These are phyloP conservation scores for Arthrobotrys musiformis DNA, from an alignment of 2,329 filamentous ascomycete species.

Conservation along the genomic window DNA sequence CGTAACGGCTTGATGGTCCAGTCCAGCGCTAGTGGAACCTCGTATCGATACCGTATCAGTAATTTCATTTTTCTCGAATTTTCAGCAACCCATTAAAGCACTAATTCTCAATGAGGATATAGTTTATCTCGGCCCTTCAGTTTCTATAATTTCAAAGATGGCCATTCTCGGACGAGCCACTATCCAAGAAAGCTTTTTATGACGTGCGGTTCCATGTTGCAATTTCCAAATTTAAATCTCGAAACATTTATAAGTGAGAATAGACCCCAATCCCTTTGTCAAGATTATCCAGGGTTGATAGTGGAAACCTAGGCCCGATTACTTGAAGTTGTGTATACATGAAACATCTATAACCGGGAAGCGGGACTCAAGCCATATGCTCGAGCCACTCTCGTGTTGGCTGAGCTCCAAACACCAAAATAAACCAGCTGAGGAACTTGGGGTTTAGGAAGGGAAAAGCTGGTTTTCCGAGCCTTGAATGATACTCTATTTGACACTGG, in stretches of 20 bases:
- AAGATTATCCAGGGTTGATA: constrained; percentile 15
- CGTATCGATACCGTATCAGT: constrained; percentile 48
- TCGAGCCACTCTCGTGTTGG: constrained; percentile 1
- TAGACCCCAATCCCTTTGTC: background rate
- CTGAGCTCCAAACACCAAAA: background rate
- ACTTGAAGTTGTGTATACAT: constrained; percentile 33
- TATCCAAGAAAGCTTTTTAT: background rate
- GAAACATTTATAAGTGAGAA: constrained; percentile 51
- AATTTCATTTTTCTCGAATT: constrained; percentile 21
- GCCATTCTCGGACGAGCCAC: background rate
- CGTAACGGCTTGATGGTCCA: background rate
- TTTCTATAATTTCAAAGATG: background rate
- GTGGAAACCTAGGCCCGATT: constrained; percentile 38
- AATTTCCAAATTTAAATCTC: constrained; percentile 50
- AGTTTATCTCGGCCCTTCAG: background rate
- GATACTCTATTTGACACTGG: constrained; percentile 2
- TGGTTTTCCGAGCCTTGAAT: constrained; percentile 2
- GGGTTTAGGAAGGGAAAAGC: constrained; percentile 6
- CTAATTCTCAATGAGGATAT: constrained; percentile 2
- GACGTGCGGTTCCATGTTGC: constrained; percentile 33
- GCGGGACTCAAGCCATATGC: constrained; percentile 35
- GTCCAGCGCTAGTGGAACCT: too few relatives aligned
- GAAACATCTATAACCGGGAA: constrained; percentile 49
- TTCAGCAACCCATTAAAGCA: background rate
- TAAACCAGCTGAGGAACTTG: background rate